Conservation (phyloP, 2,329 filamentous ascomycete species). For the Calonectria leucothoes region DNA sequence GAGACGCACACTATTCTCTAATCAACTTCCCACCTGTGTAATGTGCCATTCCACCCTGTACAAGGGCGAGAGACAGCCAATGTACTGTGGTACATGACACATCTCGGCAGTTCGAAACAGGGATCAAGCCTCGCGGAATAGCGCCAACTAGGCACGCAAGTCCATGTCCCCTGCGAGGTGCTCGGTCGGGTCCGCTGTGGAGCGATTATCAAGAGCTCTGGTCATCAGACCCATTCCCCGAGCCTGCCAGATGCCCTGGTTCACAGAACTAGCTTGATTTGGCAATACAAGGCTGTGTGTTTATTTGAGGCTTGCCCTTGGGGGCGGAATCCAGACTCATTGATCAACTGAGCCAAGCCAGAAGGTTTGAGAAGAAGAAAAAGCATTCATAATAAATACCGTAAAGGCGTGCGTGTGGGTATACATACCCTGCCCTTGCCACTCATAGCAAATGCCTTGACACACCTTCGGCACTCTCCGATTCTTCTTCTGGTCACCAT, state of each 20-base stretch:
- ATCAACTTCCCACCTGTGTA: not conserved
- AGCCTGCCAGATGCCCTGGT: not conserved
- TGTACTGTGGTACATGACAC: not conserved
- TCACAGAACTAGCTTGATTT: not conserved
- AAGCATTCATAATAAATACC: not conserved
- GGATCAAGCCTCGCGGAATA: slow-evolving; percentile 27
- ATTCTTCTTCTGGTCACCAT: slow-evolving; percentile 26
- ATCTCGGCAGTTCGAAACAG: slow-evolving; percentile 16
- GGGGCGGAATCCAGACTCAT: not conserved
- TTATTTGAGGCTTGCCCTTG: not conserved
- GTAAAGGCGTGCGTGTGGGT: not conserved
- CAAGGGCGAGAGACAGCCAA: slow-evolving; percentile 12
- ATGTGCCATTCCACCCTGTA: not conserved
- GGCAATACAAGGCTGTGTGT: not conserved
- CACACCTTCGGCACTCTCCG: not conserved
- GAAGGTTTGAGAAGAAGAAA: not conserved
- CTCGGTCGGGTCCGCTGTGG: not conserved
- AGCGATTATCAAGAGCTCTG: not conserved
- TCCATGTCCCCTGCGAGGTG: slow-evolving; percentile 10
- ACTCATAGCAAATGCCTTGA: not conserved
- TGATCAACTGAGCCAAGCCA: not conserved
- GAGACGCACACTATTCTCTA: not conserved
- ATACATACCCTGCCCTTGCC: slow-evolving; percentile 7
- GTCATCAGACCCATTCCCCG: not conserved
- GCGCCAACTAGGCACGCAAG: slow-evolving; percentile 31